Evolutionary conservation across 129 eudicot species (phyloP).

Genomic region (Helichrysum umbraculigerum): DNA sequence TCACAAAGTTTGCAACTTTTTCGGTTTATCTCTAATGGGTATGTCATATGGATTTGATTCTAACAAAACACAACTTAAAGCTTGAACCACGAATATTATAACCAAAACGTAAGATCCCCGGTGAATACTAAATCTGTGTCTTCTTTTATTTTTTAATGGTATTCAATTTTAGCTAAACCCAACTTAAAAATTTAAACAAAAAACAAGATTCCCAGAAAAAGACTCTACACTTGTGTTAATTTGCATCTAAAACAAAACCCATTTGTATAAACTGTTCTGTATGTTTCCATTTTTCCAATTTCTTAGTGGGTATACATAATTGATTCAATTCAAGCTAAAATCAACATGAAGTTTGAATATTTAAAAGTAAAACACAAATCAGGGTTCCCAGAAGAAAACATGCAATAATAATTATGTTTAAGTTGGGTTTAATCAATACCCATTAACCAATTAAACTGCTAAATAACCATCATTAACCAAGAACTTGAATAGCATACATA

Average conservation of each 20-base stretch:
- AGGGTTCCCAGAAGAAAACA: background rate
- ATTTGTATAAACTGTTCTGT: background rate
- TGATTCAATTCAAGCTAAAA: background rate
- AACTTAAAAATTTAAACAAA: background rate
- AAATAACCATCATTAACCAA: background rate
- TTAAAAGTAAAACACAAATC: background rate
- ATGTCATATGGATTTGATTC: background rate
- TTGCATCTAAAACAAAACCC: background rate
- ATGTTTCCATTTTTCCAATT: background rate
- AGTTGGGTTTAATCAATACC: background rate
- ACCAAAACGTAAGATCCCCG: background rate
- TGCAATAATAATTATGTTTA: background rate
- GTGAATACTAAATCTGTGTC: background rate
- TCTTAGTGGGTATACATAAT: background rate
- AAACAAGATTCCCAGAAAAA: background rate
- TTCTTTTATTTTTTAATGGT: background rate
- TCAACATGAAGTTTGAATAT: background rate
- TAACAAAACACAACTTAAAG: background rate
- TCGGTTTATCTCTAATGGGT: background rate
- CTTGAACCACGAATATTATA: background rate
- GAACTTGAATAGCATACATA: conserved; percentile 23
- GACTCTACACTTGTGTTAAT: background rate
- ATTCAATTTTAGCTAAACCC: background rate
- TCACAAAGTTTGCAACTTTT: background rate
- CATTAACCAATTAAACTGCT: background rate